These are phyloP conservation scores for Liquidambar formosana DNA, from an alignment of 164 flowering plant species.

Conservation along the genomic window DNA sequence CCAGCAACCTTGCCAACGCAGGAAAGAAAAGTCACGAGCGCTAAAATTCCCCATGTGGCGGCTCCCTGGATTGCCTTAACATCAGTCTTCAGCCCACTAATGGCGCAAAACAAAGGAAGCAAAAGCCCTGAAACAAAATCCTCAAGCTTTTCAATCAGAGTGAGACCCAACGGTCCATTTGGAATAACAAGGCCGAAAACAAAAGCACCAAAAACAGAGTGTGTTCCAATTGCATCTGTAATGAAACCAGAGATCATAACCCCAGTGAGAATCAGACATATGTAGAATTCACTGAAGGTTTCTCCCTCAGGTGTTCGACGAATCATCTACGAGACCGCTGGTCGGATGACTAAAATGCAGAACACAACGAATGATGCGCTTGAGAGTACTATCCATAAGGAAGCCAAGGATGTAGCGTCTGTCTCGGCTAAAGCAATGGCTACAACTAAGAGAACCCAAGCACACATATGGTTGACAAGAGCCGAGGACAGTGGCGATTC, in stretches of 20 bases:
- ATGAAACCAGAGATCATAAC: slow-evolving; percentile 41
- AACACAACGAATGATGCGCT: slow-evolving; percentile 20
- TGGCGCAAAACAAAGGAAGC: slow-evolving; percentile 41
- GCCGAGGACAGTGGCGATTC: slow-evolving; percentile 33
- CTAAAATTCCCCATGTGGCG: not conserved
- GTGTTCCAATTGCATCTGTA: slow-evolving; percentile 49
- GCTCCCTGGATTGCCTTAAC: not conserved
- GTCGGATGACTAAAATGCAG: slow-evolving; percentile 30
- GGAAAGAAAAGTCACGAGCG: slow-evolving; percentile 12
- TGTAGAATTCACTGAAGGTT: slow-evolving; percentile 26
- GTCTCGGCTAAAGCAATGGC: slow-evolving; percentile 27
- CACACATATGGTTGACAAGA: slow-evolving; percentile 29
- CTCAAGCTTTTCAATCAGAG: slow-evolving; percentile 44
- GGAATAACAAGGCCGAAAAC: slow-evolving; percentile 54
- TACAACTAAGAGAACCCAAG: slow-evolving; percentile 31
- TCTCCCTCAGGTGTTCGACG: slow-evolving; percentile 30
- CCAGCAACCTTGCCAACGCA: slow-evolving; percentile 29
- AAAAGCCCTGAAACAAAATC: slow-evolving; percentile 45
- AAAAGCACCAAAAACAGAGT: slow-evolving; percentile 51
- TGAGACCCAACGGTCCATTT: slow-evolving; percentile 35
- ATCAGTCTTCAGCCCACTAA: slow-evolving; percentile 36
- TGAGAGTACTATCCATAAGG: slow-evolving; percentile 25
- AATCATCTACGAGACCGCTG: slow-evolving; percentile 33
- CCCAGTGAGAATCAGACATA: slow-evolving; percentile 33
- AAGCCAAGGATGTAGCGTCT: not conserved